phyloP scores from a whole-genome alignment of 805 yeast genomes.

The Wickerhamomyces tratensis region DNA sequence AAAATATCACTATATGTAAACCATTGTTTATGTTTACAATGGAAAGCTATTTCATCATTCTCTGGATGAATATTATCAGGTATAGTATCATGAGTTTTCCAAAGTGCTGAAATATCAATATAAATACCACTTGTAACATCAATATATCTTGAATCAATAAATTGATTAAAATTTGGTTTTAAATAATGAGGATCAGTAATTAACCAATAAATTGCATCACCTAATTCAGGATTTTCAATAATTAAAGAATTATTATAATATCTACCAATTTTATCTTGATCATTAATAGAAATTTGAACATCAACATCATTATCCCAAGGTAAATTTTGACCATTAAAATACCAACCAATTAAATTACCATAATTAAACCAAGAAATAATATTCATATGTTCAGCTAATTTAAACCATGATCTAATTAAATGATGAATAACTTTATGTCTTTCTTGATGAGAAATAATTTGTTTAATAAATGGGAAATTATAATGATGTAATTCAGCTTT shows the following conservation, averaged over 20 bases:
- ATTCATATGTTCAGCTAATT: slow-evolving; percentile 33
- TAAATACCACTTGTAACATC: slow-evolving; percentile 39
- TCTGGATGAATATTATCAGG: slow-evolving; percentile 8
- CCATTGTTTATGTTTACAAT: slow-evolving; percentile 15
- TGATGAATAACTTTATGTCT: slow-evolving; percentile 31
- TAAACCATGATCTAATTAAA: slow-evolving; percentile 43
- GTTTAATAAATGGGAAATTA: slow-evolving; percentile 22
- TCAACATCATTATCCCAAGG: slow-evolving; percentile 60
- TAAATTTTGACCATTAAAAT: slow-evolving; percentile 45
- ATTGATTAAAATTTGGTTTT: slow-evolving; percentile 32
- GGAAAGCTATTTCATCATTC: slow-evolving; percentile 6
- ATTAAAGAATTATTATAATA: slow-evolving; percentile 40
- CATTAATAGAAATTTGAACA: slow-evolving; percentile 45
- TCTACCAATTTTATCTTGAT: slow-evolving; percentile 32
- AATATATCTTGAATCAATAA: slow-evolving; percentile 32
- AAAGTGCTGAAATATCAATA: slow-evolving; percentile 37
- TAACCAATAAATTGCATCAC: slow-evolving; percentile 25
- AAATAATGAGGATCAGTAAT: slow-evolving; percentile 23
- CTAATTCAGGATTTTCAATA: slow-evolving; percentile 27
- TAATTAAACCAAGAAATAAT: slow-evolving; percentile 52
- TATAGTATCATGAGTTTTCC: slow-evolving; percentile 9
- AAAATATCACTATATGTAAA: slow-evolving; percentile 22
- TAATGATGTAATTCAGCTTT: slow-evolving; percentile 21
- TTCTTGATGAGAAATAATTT: slow-evolving; percentile 19
- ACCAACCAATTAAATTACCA: slow-evolving; percentile 55